Evolutionary conservation across 2,329 filamentous ascomycete genomes (phyloP).

Genomic region (Gremmenia infestans): DNA sequence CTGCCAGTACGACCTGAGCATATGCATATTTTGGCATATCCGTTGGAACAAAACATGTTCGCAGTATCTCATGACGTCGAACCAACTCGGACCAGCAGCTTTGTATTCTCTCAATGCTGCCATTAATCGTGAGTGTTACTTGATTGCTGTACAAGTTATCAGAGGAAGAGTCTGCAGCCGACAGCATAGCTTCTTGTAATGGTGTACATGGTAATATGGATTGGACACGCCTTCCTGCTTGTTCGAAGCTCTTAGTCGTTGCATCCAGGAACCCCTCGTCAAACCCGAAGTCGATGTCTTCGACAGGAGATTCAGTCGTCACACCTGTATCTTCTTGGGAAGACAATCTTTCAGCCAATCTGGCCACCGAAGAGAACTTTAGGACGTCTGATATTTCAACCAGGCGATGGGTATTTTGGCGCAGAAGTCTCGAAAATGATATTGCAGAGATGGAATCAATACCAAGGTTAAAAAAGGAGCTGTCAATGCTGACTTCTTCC

Average conservation of each 20-base stretch:
- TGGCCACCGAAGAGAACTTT: conserved; percentile 60
- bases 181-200: conserved; percentile 83
- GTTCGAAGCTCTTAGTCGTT: conserved; percentile 17
- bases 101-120: conserved; percentile 46
- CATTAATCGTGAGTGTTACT: conserved; percentile 56
- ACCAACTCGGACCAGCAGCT: conserved; percentile 59
- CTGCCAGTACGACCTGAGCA: conserved; percentile 63
- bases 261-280: conserved; percentile 16
- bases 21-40: conserved; percentile 56
- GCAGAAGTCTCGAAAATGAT: conserved; percentile 55
- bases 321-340: neutral
- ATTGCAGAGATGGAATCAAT: conserved; percentile 83
- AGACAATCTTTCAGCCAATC: conserved; percentile 43
- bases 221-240: conserved; percentile 35
- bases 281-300: conserved; percentile 21
- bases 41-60: conserved; percentile 70
- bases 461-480: conserved; percentile 72
- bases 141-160: conserved; percentile 65
- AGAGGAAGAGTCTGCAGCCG: conserved; percentile 41
- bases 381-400: conserved; percentile 66
- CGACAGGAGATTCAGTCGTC: neutral
- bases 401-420: conserved; percentile 38
- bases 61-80: conserved; percentile 66
- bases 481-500: conserved; percentile 52
- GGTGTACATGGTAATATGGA: conserved; percentile 76